Conservation (phyloP, 1,139 yeast species). For the Geotrichum phurueaensis region DNA sequence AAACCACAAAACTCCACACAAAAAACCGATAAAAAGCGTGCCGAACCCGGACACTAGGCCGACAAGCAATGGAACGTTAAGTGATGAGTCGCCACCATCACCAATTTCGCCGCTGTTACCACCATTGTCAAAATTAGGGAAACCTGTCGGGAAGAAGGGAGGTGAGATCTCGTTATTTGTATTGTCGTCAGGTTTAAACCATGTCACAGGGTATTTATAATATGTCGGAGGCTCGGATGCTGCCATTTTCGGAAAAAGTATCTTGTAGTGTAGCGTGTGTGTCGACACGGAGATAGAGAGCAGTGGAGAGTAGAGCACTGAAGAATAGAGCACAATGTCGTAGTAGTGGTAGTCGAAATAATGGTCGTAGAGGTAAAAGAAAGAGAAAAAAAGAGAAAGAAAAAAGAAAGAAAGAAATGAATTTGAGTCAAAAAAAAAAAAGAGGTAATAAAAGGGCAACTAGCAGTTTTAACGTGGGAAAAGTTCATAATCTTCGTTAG, state of each 20-base stretch:
- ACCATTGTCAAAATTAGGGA: background rate
- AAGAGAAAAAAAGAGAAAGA: background rate
- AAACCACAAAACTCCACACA: slow-evolving; percentile 34
- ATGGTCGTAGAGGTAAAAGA: background rate
- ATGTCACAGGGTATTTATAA: background rate
- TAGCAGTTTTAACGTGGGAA: background rate
- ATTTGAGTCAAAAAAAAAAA: background rate
- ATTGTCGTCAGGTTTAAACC: background rate
- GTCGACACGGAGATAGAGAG: background rate
- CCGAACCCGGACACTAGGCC: slow-evolving; percentile 37
- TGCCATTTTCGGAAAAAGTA: background rate
- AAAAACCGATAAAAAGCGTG: slow-evolving; percentile 31
- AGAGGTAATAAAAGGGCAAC: background rate
- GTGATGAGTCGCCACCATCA: slow-evolving; percentile 5
- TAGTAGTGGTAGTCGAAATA: background rate
- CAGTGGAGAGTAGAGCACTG: background rate
- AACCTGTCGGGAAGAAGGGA: background rate
- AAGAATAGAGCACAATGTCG: background rate
- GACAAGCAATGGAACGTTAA: slow-evolving; percentile 34
- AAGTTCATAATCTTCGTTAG: no score
- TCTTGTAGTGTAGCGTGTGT: background rate
- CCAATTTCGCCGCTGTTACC: background rate
- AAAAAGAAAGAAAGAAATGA: background rate
- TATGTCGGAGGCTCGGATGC: background rate
- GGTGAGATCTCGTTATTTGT: background rate